A percentile compares a stretch with the other conserved stretches of the same genome.
Conservation (phyloP, 1,284 basidiomycete species). For the Apiotrichum montevideense region DNA sequence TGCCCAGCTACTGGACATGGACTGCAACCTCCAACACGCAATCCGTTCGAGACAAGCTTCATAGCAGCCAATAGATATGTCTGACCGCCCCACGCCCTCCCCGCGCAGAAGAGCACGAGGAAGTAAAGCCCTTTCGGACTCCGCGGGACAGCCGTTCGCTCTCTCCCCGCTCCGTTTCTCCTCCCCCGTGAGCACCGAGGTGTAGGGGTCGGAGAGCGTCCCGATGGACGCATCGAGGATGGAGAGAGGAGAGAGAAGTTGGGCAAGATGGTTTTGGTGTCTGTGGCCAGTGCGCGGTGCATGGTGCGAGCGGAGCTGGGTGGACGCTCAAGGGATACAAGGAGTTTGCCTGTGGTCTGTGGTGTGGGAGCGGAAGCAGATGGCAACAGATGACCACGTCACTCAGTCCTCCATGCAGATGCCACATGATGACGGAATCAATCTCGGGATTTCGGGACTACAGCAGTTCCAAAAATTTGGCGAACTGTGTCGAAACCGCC, state of each 20-base stretch:
- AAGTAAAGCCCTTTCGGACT: too few species aligned
- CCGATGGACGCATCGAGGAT: conserved; percentile 17
- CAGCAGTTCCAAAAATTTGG: not conserved
- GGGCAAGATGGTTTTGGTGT: too few species aligned
- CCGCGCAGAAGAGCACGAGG: too few species aligned
- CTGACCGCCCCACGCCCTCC: too few species aligned
- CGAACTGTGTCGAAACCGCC: not conserved
- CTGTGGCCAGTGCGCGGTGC: not conserved
- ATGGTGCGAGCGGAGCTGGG: too few species aligned
- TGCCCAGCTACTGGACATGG: too few species aligned
- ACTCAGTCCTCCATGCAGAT: not conserved
- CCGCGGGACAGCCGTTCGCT: not conserved
- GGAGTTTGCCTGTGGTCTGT: too few species aligned
- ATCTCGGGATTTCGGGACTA: not conserved
- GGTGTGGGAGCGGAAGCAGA: not conserved
- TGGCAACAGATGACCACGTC: not conserved
- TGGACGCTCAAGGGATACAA: too few species aligned
- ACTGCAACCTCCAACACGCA: too few species aligned
- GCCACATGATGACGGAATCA: not conserved
- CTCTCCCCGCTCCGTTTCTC: conserved; percentile 22
- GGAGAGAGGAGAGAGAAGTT: not conserved
- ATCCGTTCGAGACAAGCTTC: too few species aligned
- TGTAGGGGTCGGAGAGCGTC: conserved; percentile 13
- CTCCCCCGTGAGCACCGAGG: conserved; percentile 5
- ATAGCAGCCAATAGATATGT: too few species aligned